Percentiles rank a stretch among this genome's conserved stretches.
phyloP scores from a whole-genome alignment of 2,329 filamentous ascomycete genomes.

The Trichoderma hamatum region DNA sequence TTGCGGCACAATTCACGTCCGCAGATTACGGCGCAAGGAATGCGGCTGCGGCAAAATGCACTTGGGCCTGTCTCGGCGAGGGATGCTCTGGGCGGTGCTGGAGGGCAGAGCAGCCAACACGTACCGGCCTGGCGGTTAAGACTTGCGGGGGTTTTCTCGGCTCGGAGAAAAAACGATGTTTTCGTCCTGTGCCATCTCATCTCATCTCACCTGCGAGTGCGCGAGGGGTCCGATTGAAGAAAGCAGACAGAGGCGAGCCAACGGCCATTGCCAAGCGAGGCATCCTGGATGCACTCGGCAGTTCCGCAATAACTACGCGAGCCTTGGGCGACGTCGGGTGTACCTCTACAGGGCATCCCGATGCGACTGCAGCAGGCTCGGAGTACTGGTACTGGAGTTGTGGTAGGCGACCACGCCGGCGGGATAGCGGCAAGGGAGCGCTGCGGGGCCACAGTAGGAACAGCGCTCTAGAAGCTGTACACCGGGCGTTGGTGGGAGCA shows the following conservation, averaged over 20 bases:
- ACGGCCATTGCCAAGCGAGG: neutral
- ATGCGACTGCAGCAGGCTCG: neutral
- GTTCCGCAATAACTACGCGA: neutral
- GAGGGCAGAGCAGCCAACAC: neutral
- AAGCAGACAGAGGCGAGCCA: neutral
- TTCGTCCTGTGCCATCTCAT: neutral
- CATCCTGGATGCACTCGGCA: conserved; percentile 17
- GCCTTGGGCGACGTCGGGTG: neutral
- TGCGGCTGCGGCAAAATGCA: neutral
- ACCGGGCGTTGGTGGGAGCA: neutral
- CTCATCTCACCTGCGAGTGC: conserved; percentile 9
- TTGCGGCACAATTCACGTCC: neutral
- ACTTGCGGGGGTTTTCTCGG: conserved; percentile 8
- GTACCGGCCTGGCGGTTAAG: conserved; percentile 17
- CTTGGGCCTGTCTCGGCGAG: neutral
- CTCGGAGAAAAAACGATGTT: conserved; percentile 9
- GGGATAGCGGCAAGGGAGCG: neutral
- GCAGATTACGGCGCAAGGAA: neutral
- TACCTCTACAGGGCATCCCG: neutral
- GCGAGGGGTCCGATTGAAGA: neutral
- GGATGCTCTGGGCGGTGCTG: conserved; percentile 2
- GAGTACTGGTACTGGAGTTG: neutral
- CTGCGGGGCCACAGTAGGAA: too few species aligned
- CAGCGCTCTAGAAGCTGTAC: neutral
- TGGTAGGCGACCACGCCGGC: neutral